These are phyloP conservation scores for Cryptococcus sp. DNA, from an alignment of 1,284 basidiomycete species.

Conservation along the genomic window DNA sequence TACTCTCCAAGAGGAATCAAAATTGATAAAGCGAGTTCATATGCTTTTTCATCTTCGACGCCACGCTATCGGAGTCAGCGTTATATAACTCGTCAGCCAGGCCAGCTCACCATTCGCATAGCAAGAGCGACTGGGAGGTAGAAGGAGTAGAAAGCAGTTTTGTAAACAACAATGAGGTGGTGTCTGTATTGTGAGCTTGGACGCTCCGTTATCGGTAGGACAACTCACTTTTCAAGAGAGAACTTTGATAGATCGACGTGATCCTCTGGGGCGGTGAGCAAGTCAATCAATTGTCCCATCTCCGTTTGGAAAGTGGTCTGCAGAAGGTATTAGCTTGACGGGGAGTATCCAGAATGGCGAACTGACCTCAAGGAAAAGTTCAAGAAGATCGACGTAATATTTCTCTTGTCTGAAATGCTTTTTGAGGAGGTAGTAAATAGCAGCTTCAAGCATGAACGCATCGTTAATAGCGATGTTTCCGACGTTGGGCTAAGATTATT, in stretches of 20 bases:
- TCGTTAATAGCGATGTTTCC: conserved; percentile 94
- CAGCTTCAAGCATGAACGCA: conserved; percentile 90
- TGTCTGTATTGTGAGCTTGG: conserved; percentile 56
- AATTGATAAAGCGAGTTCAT: conserved; percentile 74
- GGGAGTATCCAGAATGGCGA: not conserved
- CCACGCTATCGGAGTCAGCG: conserved; percentile 48
- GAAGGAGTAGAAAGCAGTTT: conserved; percentile 98
- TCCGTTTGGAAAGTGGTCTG: conserved; percentile 90
- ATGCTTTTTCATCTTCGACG: conserved; percentile 66
- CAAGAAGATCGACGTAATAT: conserved; percentile 84
- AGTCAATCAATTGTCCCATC: conserved; percentile 90
- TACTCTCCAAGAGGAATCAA: conserved; percentile 93
- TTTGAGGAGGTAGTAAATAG: conserved; percentile 88
- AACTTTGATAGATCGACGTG: conserved; percentile 82
- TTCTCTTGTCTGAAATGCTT: conserved; percentile 75
- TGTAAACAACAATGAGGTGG: conserved; percentile 91
- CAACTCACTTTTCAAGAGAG: conserved; percentile 64
- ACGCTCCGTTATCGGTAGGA: not conserved
- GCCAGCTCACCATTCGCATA: conserved; percentile 60
- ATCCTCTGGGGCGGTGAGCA: conserved; percentile 92
- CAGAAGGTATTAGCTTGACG: conserved; percentile 5
- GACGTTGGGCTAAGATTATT: conserved; percentile 53
- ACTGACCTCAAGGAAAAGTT: conserved; percentile 79
- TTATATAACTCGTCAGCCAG: not conserved
- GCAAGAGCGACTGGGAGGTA: conserved; percentile 96